A percentile compares a stretch with the other conserved stretches of the same genome.
Conservation (phyloP, 2,329 filamentous ascomycete species). For the Talaromyces sp. region DNA sequence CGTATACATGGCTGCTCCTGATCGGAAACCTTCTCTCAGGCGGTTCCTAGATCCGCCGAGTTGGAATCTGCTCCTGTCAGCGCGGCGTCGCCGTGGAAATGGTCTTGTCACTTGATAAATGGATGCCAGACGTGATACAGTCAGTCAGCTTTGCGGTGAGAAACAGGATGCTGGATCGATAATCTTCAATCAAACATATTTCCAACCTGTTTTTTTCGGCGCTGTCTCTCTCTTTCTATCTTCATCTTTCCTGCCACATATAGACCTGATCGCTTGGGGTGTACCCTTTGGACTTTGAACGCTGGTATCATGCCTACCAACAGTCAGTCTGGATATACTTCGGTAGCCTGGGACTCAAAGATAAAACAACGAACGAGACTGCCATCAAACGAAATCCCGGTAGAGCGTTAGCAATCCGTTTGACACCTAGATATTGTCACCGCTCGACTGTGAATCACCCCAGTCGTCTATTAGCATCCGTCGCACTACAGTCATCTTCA, state of each 20-base stretch:
- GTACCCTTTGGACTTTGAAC: not conserved
- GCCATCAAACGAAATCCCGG: not conserved
- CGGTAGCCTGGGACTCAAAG: not conserved
- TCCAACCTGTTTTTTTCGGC: not conserved
- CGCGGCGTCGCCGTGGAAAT: not conserved
- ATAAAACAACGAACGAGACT: not conserved
- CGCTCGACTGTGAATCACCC: conserved; percentile 1
- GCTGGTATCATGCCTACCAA: conserved; percentile 7
- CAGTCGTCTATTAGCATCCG: not conserved
- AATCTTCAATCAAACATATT: not conserved
- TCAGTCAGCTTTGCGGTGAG: conserved; percentile 9
- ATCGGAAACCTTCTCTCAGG: not conserved
- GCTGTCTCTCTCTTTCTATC: not conserved
- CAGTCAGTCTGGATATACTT: not conserved
- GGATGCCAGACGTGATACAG: conserved; percentile 13
- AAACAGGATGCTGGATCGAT: not conserved
- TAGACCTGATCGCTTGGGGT: not conserved
- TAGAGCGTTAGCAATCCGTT: not conserved
- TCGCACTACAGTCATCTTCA: not conserved
- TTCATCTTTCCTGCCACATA: not conserved
- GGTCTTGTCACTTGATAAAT: conserved; percentile 16
- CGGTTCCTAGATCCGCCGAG: conserved; percentile 2
- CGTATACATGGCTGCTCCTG: not conserved
- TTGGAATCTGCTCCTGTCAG: not conserved
- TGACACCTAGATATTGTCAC: conserved; percentile 1